Evolutionary conservation across 2,329 filamentous ascomycete genomes (phyloP).

Genomic region (Geoglossum cookeanum): DNA sequence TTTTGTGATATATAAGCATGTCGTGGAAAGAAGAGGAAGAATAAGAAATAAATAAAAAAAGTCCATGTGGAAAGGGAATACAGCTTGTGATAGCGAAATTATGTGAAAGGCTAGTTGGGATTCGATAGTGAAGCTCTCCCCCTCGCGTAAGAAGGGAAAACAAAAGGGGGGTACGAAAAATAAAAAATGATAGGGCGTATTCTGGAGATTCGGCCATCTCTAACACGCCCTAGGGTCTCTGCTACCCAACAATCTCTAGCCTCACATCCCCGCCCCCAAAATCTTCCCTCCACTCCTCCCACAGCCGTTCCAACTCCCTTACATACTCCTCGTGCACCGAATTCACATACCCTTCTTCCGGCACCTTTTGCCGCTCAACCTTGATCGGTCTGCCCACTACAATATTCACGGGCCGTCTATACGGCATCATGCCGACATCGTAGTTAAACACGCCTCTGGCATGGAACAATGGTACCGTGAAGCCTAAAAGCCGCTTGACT

Average conservation of each 20-base stretch:
- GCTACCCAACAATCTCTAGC: slow-evolving; percentile 43
- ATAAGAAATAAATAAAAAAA: no score
- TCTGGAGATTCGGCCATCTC: no score
- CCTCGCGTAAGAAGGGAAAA: no score
- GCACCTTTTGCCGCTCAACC: slow-evolving; percentile 43
- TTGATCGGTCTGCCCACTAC: slow-evolving; percentile 71
- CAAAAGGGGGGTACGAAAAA: no score
- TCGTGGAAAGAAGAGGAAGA: no score
- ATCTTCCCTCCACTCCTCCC: slow-evolving; percentile 59
- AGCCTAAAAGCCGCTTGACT: slow-evolving; percentile 71
- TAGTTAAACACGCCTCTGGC: slow-evolving; percentile 93
- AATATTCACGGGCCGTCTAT: slow-evolving; percentile 69
- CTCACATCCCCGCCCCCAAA: slow-evolving; percentile 47
- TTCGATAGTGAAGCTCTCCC: no score
- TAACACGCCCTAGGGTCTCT: no score
- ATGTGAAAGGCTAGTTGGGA: no score
- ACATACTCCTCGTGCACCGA: slow-evolving; percentile 64
- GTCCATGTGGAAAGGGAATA: no score
- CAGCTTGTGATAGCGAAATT: no score
- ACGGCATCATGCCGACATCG: slow-evolving; percentile 90
- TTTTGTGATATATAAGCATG: no score
- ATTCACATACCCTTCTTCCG: slow-evolving; percentile 59
- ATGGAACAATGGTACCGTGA: slow-evolving; percentile 80
- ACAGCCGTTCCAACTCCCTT: slow-evolving; percentile 50
- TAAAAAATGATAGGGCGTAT: no score